Percentiles rank a stretch among this genome's conserved stretches.
phyloP scores from a whole-genome alignment of 1,139 yeast species.

The Sugiyamaella paludigena region DNA sequence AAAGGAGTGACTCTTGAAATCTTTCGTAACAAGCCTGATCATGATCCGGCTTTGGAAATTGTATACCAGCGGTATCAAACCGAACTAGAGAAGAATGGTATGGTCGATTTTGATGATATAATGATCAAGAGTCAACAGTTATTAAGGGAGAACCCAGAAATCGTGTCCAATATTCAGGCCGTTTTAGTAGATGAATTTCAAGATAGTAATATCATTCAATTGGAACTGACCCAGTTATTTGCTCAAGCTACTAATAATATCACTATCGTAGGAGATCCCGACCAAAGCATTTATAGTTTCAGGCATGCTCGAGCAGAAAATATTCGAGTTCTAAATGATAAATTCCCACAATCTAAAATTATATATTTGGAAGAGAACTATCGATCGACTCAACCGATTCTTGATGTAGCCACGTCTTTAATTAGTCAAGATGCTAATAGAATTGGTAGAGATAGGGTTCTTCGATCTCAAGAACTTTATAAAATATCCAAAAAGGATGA shows the following conservation, averaged over 20 bases:
- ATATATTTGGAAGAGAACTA: slow-evolving; percentile 67
- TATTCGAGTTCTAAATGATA: slow-evolving; percentile 55
- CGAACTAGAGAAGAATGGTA: slow-evolving; percentile 41
- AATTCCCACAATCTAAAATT: slow-evolving; percentile 42
- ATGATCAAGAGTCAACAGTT: slow-evolving; percentile 55
- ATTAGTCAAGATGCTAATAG: slow-evolving; percentile 56
- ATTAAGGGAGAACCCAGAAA: slow-evolving; percentile 45
- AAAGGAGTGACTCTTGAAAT: not conserved
- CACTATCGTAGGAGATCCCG: slow-evolving; percentile 94
- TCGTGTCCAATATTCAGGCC: slow-evolving; percentile 56
- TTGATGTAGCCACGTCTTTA: slow-evolving; percentile 61
- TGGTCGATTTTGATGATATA: slow-evolving; percentile 84
- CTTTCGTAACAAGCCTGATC: not conserved
- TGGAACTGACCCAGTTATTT: slow-evolving; percentile 61
- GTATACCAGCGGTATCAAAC: slow-evolving; percentile 46
- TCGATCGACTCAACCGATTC: slow-evolving; percentile 69
- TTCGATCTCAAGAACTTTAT: slow-evolving; percentile 14
- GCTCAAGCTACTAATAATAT: slow-evolving; percentile 52
- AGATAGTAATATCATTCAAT: slow-evolving; percentile 79
- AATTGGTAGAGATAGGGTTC: slow-evolving; percentile 10
- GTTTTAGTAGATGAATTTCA: slow-evolving; percentile 93
- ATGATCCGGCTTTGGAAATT: slow-evolving; percentile 3
- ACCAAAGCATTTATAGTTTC: slow-evolving; percentile 89
- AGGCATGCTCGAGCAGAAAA: slow-evolving; percentile 75
- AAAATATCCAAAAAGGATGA: not conserved